A percentile compares a stretch with the other conserved stretches of the same genome.
Conservation (phyloP, 495 filamentous ascomycete species). For the Penicillium chermesinum region DNA sequence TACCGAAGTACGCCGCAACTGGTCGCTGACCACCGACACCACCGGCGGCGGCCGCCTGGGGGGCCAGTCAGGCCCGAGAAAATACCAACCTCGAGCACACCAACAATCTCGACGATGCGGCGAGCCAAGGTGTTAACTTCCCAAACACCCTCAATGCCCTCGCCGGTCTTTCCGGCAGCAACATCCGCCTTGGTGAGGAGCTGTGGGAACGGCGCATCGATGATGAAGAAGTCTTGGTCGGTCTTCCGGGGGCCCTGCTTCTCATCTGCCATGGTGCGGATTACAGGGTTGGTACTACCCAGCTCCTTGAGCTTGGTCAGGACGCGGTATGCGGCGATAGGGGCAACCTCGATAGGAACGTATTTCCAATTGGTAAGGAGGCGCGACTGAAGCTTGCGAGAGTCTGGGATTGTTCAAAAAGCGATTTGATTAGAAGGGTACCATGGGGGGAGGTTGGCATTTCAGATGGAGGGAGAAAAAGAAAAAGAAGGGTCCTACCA, state of each 20-base stretch:
- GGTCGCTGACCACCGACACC: slow-evolving; percentile 79
- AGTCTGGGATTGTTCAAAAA: slow-evolving; percentile 48
- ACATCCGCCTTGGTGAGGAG: slow-evolving; percentile 61
- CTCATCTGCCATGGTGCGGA: slow-evolving; percentile 60
- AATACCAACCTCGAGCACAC: slow-evolving; percentile 87
- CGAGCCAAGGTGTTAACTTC: slow-evolving; percentile 68
- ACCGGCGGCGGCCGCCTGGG: slow-evolving; percentile 53
- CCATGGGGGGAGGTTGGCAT: no score
- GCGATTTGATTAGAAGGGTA: no score
- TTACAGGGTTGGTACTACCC: slow-evolving; percentile 60
- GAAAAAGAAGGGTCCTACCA: slow-evolving; percentile 40
- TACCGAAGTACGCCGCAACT: slow-evolving; percentile 90
- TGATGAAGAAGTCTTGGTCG: slow-evolving; percentile 89
- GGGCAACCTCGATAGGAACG: slow-evolving; percentile 90
- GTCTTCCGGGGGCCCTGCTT: slow-evolving; percentile 85
- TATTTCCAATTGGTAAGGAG: slow-evolving; percentile 76
- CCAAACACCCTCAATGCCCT: slow-evolving; percentile 58
- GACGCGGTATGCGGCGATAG: slow-evolving; percentile 69
- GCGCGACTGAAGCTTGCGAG: slow-evolving; percentile 73
- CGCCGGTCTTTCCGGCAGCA: slow-evolving; percentile 40
- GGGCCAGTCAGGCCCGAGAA: slow-evolving; percentile 76
- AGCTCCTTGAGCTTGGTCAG: slow-evolving; percentile 60
- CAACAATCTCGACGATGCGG: slow-evolving; percentile 73
- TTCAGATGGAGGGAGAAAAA: not conserved
- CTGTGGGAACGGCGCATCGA: slow-evolving; percentile 81